Evolutionary conservation across 768 basidiomycete species (phyloP).

Genomic region (Xerocomellus dryophilus): DNA sequence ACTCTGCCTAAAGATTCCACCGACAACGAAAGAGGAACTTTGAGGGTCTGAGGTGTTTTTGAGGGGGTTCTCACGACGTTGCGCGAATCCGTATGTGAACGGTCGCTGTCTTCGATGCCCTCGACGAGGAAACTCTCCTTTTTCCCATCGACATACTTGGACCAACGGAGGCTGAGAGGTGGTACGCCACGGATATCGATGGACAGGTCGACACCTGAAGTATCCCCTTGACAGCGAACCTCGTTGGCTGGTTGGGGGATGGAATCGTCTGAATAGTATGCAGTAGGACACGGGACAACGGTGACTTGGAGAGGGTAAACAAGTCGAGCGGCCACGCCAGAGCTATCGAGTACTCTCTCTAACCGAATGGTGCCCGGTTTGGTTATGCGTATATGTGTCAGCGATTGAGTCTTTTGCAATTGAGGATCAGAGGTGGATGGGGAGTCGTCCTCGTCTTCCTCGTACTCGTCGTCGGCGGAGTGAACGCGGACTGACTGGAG

Average conservation of each 20-base stretch:
- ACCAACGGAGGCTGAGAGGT: conserved; percentile 75
- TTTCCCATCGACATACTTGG: conserved; percentile 61
- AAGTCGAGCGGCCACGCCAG: conserved; percentile 72
- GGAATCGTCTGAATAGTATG: conserved; percentile 51
- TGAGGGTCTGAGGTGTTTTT: conserved; percentile 51
- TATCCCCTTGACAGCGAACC: conserved; percentile 68
- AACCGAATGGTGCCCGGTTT: conserved; percentile 75
- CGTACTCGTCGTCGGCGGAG: conserved; percentile 62
- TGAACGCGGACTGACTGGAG: conserved; percentile 45
- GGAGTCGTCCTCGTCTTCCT: conserved; percentile 48
- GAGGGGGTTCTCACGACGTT: conserved; percentile 21
- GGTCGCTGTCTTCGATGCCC: conserved; percentile 67
- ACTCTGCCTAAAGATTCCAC: conserved; percentile 64
- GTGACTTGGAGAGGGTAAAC: conserved; percentile 58
- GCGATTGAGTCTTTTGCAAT: conserved; percentile 71
- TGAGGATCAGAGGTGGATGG: conserved; percentile 37
- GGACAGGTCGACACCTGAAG: conserved; percentile 50
- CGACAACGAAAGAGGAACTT: conserved; percentile 65
- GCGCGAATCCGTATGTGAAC: conserved; percentile 23
- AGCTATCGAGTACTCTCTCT: conserved; percentile 67
- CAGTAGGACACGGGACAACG: conserved; percentile 80
- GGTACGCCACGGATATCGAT: conserved; percentile 73
- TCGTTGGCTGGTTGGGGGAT: conserved; percentile 38
- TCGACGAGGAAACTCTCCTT: conserved; percentile 76
- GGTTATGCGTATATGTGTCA: conserved; percentile 67